A percentile compares a stretch with the other conserved stretches of the same genome.
Evolutionary conservation across 345 rosid genomes (phyloP).

Genomic region (Cardamine occulta): DNA sequence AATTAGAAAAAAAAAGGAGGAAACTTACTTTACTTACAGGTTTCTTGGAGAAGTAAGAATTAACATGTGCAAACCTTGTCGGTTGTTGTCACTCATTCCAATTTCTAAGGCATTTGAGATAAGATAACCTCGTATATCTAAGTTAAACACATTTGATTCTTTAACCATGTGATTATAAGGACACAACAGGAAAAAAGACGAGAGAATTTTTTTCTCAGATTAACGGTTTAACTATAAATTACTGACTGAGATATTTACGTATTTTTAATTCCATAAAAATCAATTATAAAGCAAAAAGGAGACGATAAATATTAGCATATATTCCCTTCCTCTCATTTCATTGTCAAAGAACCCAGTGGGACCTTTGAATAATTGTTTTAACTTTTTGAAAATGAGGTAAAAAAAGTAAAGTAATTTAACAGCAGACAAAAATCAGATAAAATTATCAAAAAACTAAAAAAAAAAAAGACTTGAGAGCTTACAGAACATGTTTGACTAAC

Average conservation of each 20-base stretch:
- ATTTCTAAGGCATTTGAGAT: neutral
- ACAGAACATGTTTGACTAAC: slow-evolving; percentile 27
- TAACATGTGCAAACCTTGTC: neutral
- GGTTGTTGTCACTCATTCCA: neutral
- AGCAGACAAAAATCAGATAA: neutral
- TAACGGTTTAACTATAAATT: neutral
- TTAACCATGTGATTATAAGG: neutral
- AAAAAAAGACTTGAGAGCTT: slow-evolving; percentile 6
- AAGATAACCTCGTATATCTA: slow-evolving; percentile 13
- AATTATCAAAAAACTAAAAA: neutral
- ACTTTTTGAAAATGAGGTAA: neutral
- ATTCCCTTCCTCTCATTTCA: neutral
- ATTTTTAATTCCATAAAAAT: neutral
- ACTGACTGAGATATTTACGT: neutral
- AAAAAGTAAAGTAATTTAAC: neutral
- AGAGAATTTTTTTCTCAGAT: neutral
- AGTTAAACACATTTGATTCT: neutral
- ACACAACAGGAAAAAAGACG: neutral
- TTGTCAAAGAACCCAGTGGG: neutral
- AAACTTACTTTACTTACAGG: neutral
- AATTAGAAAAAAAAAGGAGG: neutral
- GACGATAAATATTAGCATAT: neutral
- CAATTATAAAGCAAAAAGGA: neutral
- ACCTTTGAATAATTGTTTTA: neutral
- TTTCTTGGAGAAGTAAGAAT: neutral